phyloP scores from a whole-genome alignment of 2,329 filamentous ascomycete genomes.

The Alternaria gansuensis region DNA sequence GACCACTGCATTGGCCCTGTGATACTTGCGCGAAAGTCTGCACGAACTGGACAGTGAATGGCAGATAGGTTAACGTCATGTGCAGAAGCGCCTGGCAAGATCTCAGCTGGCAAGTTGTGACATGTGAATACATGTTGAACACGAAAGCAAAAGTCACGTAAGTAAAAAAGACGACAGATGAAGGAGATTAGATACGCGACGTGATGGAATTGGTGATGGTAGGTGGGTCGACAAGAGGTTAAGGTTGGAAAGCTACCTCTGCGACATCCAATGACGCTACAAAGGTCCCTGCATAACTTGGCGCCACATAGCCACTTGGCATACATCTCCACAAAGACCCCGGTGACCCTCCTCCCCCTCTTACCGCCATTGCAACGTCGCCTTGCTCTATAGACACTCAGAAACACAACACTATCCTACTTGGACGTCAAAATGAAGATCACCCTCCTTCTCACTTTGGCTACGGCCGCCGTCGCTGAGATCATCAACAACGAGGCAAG shows the following conservation, averaged over 20 bases:
- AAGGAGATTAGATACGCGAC: not conserved
- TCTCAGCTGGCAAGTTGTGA: no score
- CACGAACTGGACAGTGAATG: no score
- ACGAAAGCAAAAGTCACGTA: no score
- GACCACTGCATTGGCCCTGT: no score
- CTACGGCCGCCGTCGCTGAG: constrained; percentile 56
- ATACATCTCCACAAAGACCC: constrained; percentile 30
- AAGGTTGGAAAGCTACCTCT: not conserved
- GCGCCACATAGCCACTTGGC: constrained; percentile 31
- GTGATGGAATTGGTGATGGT: not conserved
- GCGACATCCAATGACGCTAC: constrained; percentile 15
- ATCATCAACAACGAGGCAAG: constrained; percentile 47
- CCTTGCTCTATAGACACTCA: constrained; percentile 10
- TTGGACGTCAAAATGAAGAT: constrained; percentile 54
- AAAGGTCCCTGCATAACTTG: constrained; percentile 6
- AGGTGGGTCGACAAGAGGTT: not conserved
- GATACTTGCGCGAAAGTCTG: no score
- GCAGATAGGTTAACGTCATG: no score
- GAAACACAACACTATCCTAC: not conserved
- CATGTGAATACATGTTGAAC: no score
- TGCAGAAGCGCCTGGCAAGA: no score
- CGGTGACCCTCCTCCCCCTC: constrained; percentile 13
- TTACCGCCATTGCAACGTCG: constrained; percentile 20
- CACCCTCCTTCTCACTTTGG: constrained; percentile 58
- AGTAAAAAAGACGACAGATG: not conserved